A percentile compares a stretch with the other conserved stretches of the same genome.
Conservation (phyloP, 2,329 filamentous ascomycete genomes). For the Macrophomina pseudophaseolina region DNA sequence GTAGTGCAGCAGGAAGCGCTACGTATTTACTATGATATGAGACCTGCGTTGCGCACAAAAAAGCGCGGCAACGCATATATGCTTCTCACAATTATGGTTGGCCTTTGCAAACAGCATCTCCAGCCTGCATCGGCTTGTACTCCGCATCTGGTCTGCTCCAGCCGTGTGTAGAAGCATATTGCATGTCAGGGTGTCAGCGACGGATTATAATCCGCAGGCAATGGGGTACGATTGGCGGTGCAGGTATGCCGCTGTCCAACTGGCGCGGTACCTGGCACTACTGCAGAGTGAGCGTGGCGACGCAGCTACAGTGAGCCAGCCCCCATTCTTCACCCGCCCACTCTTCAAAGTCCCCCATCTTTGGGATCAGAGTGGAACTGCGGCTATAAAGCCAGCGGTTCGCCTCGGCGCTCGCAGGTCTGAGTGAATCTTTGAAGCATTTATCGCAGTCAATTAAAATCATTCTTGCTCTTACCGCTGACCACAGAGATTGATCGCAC, state of each 20-base stretch:
- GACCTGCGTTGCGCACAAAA: no score
- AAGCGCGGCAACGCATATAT: no score
- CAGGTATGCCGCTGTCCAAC: neutral
- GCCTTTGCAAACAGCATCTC: no score
- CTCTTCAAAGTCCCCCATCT: slow-evolving; percentile 5
- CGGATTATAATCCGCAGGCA: neutral
- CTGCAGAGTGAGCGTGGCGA: slow-evolving; percentile 17
- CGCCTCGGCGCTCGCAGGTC: neutral
- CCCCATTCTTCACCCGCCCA: slow-evolving; percentile 16
- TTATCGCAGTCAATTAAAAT: neutral
- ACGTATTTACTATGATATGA: no score
- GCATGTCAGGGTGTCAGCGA: no score
- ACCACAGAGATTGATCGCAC: neutral
- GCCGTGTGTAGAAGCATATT: no score
- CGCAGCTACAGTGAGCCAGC: slow-evolving; percentile 4
- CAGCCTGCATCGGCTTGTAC: no score
- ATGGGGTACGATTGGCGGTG: neutral
- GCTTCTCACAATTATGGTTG: no score
- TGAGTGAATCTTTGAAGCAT: neutral
- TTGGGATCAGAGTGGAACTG: neutral
- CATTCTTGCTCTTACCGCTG: neutral
- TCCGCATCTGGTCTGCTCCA: no score
- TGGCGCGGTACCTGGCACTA: slow-evolving; percentile 19
- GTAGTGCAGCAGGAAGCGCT: neutral
- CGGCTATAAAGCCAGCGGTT: slow-evolving; percentile 1